phyloP scores from a whole-genome alignment of 441 rosid species.

The Sinapis alba region DNA sequence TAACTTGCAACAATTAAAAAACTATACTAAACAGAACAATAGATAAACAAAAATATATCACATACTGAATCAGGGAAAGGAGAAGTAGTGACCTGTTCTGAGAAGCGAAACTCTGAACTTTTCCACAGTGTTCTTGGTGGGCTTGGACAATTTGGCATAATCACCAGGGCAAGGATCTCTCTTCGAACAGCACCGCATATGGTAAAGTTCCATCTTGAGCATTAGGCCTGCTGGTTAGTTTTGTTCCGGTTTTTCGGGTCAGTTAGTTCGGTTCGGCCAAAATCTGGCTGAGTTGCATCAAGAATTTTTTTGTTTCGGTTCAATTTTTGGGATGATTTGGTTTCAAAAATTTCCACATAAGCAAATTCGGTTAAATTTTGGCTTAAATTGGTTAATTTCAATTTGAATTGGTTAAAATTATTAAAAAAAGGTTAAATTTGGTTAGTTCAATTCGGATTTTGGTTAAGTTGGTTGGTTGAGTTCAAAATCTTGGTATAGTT shows the following conservation, averaged over 20 bases:
- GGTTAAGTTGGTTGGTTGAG: neutral
- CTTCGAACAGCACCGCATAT: slow-evolving; percentile 63
- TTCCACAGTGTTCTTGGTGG: slow-evolving; percentile 88
- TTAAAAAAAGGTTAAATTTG: too few species aligned
- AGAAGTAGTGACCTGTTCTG: slow-evolving; percentile 76
- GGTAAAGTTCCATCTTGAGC: slow-evolving; percentile 48
- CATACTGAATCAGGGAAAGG: slow-evolving; percentile 77
- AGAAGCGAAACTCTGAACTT: slow-evolving; percentile 67
- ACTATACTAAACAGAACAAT: neutral
- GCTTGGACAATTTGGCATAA: slow-evolving; percentile 93
- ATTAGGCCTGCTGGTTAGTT: neutral
- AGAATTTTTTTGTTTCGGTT: too few species aligned
- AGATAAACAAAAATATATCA: neutral
- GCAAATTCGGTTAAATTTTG: neutral
- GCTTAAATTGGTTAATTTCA: too few species aligned
- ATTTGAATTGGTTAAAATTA: neutral
- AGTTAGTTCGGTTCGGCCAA: neutral
- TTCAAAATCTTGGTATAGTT: neutral
- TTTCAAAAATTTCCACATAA: neutral
- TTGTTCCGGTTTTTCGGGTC: neutral
- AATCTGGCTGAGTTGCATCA: too few species aligned
- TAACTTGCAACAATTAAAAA: slow-evolving; percentile 13
- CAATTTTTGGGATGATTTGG: too few species aligned
- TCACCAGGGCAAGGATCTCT: slow-evolving; percentile 79
- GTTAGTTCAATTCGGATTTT: neutral